Percentiles rank a stretch among this genome's conserved stretches.
These are phyloP conservation scores for Actinomortierella ambigua DNA, from an alignment of 371 early-diverging fungal genomes.

Conservation along the genomic window DNA sequence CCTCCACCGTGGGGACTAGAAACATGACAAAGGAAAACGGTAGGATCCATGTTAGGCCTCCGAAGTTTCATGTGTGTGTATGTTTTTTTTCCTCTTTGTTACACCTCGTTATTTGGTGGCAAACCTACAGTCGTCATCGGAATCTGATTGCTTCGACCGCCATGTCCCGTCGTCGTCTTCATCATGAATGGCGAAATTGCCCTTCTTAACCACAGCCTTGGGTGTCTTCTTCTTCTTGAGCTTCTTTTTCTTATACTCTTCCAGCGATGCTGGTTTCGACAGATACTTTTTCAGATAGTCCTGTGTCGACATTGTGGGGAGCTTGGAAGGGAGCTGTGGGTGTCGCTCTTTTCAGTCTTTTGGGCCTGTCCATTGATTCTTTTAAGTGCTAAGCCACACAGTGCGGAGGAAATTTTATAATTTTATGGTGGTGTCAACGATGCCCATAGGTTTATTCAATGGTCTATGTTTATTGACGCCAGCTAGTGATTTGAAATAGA, in stretches of 20 bases:
- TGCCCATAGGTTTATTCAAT: too few relatives aligned
- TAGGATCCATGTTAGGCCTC: not conserved
- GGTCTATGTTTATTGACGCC: too few relatives aligned
- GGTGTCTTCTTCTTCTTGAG: slow-evolving; percentile 46
- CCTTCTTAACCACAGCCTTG: slow-evolving; percentile 41
- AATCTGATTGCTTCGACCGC: slow-evolving; percentile 33
- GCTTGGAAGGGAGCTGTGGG: too few relatives aligned
- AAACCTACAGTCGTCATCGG: slow-evolving; percentile 17
- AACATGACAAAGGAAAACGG: not conserved
- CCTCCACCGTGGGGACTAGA: slow-evolving; percentile 29
- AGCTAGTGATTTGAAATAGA: too few relatives aligned
- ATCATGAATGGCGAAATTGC: slow-evolving; percentile 63
- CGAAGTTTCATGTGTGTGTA: not conserved
- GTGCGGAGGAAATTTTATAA: too few relatives aligned
- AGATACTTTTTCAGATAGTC: slow-evolving; percentile 47
- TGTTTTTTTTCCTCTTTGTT: not conserved
- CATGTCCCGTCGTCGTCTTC: slow-evolving; percentile 55
- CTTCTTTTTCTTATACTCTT: slow-evolving; percentile 53
- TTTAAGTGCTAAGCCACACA: too few relatives aligned
- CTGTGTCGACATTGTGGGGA: slow-evolving; percentile 36
- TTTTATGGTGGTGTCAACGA: too few relatives aligned
- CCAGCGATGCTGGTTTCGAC: slow-evolving; percentile 40
- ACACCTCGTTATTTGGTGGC: not conserved
- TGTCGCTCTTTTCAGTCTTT: too few relatives aligned
- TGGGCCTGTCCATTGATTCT: too few relatives aligned